These are phyloP conservation scores for Halenospora varia DNA, from an alignment of 495 filamentous ascomycete species.

Conservation along the genomic window DNA sequence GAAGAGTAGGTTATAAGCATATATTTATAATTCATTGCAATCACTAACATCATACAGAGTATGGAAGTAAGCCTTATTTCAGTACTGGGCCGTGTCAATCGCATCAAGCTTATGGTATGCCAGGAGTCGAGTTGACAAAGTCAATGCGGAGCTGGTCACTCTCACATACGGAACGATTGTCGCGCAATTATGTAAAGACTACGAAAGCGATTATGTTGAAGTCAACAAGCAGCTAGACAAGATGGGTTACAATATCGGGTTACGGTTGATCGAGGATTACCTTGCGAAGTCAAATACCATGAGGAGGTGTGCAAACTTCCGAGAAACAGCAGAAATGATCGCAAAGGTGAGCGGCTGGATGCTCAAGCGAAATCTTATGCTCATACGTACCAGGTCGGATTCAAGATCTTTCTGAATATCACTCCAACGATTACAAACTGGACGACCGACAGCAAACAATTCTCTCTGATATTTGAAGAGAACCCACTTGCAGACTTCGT, in stretches of 20 bases:
- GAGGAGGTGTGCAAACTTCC: conserved; percentile 80
- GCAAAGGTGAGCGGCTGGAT: conserved; percentile 62
- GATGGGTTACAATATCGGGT: conserved; percentile 98
- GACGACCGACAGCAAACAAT: conserved; percentile 93
- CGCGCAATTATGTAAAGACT: conserved; percentile 93
- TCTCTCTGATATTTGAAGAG: conserved; percentile 93
- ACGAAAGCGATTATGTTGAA: conserved; percentile 85
- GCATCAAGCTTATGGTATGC: not conserved
- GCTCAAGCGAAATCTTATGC: conserved; percentile 1
- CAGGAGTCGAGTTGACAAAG: conserved; percentile 64
- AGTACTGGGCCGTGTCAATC: not conserved
- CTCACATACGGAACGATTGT: conserved; percentile 98
- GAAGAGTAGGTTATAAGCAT: conserved; percentile 75
- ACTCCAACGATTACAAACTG: conserved; percentile 94
- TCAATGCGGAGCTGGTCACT: conserved; percentile 91
- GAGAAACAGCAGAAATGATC: conserved; percentile 95
- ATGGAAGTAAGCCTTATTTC: conserved; percentile 76
- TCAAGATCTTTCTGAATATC: conserved; percentile 98
- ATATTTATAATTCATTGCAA: not conserved
- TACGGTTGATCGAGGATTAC: conserved; percentile 96
- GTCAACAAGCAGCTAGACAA: conserved; percentile 97
- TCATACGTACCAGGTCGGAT: conserved; percentile 65
- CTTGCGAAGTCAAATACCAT: conserved; percentile 89
- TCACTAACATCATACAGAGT: conserved; percentile 56
- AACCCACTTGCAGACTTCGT: conserved; percentile 97